phyloP scores from a whole-genome alignment of 176 grass and related monocot species.

The Oryza glumipatula region DNA sequence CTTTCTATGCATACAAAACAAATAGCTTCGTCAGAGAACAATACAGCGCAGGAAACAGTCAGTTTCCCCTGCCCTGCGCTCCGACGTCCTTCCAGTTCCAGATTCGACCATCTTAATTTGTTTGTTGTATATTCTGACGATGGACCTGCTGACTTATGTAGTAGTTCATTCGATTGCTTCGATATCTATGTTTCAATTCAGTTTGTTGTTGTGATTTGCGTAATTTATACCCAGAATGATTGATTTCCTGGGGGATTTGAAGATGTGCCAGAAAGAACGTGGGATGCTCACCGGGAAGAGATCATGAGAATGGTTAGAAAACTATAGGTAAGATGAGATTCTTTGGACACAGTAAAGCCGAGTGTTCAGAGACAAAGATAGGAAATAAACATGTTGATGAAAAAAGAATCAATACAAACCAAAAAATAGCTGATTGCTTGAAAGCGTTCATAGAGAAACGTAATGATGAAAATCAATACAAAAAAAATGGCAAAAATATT shows the following conservation, averaged over 20 bases:
- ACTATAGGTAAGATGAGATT: too few species aligned
- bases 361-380: too few species aligned
- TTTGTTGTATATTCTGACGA: constrained; percentile 13
- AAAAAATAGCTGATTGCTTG: too few species aligned
- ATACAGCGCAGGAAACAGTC: constrained; percentile 20
- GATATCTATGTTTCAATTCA: background rate
- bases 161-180: constrained; percentile 4
- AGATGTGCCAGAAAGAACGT: background rate
- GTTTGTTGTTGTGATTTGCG: background rate
- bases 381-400: too few species aligned
- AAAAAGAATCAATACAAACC: too few species aligned
- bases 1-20: constrained; percentile 12
- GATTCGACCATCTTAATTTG: background rate
- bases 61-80: background rate
- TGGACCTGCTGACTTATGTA: constrained; percentile 1
- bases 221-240: background rate
- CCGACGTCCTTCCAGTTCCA: background rate
- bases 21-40: constrained; percentile 25
- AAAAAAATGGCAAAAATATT: too few species aligned
- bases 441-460: too few species aligned
- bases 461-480: too few species aligned
- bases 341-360: too few species aligned
- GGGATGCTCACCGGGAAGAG: too few species aligned
- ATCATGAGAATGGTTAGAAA: too few species aligned
- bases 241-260: background rate